Conservation (phyloP, 345 rosid genomes). For the Clarkia xantiana region DNA sequence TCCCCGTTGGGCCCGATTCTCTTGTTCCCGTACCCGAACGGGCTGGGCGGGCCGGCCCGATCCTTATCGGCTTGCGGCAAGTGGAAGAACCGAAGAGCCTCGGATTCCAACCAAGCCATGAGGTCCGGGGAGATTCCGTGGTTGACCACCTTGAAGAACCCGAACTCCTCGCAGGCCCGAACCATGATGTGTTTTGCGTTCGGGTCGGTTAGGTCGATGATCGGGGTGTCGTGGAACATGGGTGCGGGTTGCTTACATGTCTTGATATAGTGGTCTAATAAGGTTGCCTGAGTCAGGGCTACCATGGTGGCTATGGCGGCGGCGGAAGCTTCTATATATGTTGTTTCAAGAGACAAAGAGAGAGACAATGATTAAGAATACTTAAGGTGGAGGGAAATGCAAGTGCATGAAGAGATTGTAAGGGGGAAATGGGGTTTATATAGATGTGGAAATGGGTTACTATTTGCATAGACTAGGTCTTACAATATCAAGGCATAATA, state of each 20-base stretch:
- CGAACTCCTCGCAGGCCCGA: constrained; percentile 51
- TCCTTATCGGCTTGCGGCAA: constrained; percentile 53
- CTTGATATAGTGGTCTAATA: constrained; percentile 41
- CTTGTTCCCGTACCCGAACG: constrained; percentile 57
- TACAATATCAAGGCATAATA: neutral
- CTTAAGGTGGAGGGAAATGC: neutral
- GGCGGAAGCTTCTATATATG: neutral
- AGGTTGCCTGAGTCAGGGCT: constrained; percentile 41
- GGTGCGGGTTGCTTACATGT: constrained; percentile 30
- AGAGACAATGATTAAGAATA: neutral
- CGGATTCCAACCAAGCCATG: constrained; percentile 32
- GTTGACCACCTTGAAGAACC: constrained; percentile 68
- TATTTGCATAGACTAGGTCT: constrained; percentile 3
- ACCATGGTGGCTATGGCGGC: constrained; percentile 29
- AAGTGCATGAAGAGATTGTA: neutral
- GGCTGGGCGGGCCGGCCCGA: constrained; percentile 44
- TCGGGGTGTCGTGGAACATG: constrained; percentile 32
- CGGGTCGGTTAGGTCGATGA: constrained; percentile 44
- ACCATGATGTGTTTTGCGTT: constrained; percentile 35
- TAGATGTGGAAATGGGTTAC: neutral
- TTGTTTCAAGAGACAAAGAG: too few species aligned
- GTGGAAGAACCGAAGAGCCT: constrained; percentile 43
- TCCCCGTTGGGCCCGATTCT: constrained; percentile 59
- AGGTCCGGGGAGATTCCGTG: constrained; percentile 52
- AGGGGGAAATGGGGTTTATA: neutral